These are phyloP conservation scores for Globisporangium alternatum DNA, from an alignment of 352 stramenopile species.

Conservation along the genomic window DNA sequence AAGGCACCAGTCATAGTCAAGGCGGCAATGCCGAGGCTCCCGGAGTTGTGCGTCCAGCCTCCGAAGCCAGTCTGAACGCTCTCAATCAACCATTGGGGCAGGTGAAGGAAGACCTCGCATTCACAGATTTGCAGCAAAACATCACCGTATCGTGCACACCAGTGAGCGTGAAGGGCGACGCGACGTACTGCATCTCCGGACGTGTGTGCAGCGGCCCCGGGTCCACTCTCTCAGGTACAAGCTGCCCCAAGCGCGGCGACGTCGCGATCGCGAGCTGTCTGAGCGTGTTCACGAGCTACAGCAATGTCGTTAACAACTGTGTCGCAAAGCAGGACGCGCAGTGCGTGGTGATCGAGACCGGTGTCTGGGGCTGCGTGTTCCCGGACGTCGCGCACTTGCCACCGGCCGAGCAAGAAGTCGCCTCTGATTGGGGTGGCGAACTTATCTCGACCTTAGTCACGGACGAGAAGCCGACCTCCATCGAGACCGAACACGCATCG, in stretches of 20 bases:
- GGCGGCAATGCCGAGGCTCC: neutral
- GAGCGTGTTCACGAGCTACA: constrained; percentile 25
- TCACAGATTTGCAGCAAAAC: neutral
- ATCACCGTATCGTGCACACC: constrained; percentile 18
- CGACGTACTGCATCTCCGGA: constrained; percentile 47
- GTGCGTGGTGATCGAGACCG: constrained; percentile 27
- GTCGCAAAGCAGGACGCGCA: constrained; percentile 36
- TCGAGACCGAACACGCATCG: neutral
- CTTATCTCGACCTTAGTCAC: too few species aligned
- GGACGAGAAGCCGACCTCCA: neutral
- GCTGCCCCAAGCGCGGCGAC: constrained; percentile 36
- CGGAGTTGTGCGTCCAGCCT: neutral
- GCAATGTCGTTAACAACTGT: constrained; percentile 17
- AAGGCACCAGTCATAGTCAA: too few species aligned
- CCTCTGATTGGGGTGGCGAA: neutral
- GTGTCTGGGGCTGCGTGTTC: constrained; percentile 41
- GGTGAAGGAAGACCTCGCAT: neutral
- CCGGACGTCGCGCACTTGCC: neutral
- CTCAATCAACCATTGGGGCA: neutral
- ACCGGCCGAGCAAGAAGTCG: neutral
- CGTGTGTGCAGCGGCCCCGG: constrained; percentile 28
- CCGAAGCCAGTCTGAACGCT: neutral
- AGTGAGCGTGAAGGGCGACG: constrained; percentile 38
- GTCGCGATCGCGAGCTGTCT: constrained; percentile 32
- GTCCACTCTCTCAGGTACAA: constrained; percentile 11